These are phyloP conservation scores for Trichophyton simii DNA, from an alignment of 2,329 filamentous ascomycete genomes.

Conservation along the genomic window DNA sequence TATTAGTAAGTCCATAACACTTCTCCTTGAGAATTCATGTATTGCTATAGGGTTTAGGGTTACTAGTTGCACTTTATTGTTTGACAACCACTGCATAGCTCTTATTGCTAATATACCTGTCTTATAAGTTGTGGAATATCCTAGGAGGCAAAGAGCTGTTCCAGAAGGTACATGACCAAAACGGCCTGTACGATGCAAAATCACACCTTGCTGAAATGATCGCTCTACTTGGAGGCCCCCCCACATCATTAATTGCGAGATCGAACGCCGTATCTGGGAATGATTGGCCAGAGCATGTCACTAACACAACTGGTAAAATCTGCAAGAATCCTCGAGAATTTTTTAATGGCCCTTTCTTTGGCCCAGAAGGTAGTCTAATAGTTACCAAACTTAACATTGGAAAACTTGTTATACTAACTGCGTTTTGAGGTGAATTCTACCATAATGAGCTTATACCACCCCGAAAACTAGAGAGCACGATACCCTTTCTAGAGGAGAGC, in stretches of 20 bases:
- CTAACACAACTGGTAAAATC: constrained; percentile 13
- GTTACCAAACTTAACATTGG: too few species aligned
- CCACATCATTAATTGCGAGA: constrained; percentile 18
- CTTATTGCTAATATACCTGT: neutral
- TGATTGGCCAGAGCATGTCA: constrained; percentile 26
- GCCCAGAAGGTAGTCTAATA: neutral
- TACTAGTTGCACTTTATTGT: neutral
- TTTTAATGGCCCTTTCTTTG: neutral
- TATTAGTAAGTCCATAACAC: constrained; percentile 3
- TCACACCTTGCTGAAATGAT: constrained; percentile 19
- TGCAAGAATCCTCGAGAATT: neutral
- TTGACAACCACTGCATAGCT: neutral
- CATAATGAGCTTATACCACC: constrained; percentile 15
- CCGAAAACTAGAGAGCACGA: constrained; percentile 17
- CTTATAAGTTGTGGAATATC: constrained; percentile 8
- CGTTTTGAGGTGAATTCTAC: constrained; percentile 13
- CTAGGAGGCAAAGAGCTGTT: constrained; percentile 3
- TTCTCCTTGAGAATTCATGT: neutral
- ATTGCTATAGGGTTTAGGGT: neutral
- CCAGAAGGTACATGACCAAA: neutral
- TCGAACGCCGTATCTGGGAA: constrained; percentile 32
- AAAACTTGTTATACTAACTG: neutral
- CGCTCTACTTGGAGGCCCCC: constrained; percentile 12
- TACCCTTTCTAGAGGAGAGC: constrained; percentile 18
- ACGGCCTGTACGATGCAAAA: constrained; percentile 11